Base-by-base conservation (phyloP, 1,284 basidiomycete species). In the Trametes sp. region DNA sequence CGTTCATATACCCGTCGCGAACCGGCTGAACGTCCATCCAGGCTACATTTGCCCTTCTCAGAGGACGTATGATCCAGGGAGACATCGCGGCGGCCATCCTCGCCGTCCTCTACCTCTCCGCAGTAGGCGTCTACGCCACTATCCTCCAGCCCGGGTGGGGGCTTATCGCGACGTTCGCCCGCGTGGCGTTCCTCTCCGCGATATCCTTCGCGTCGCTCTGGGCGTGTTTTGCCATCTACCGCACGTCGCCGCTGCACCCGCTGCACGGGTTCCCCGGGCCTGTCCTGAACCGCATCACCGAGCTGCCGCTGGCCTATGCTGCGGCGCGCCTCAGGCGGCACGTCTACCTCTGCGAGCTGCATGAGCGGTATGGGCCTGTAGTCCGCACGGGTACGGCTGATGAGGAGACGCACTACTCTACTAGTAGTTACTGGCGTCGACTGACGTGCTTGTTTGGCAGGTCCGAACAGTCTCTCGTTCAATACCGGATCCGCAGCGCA, bases 181-280 rank as follows among this genome's bases (percentile, higher is more conserved):
- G 14, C 23, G 16, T 31, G 21, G 49, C 31, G 19, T 51, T 35
- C 49, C 7, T 51, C 29, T 7, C 35, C 29, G 23, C n/a, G 31
- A 14, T 23, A 7, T n/a, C 49, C 6, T 51, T 51, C 21, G 19
- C n/a, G 1, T 13, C 49, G 4, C 14, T 23, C 8, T 51, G 49
- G 6, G 14, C 52, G 7, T 73, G 67, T 13, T 71, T 73, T 38
- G 24, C 62, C 9, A 14, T 65, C 4, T 74, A 75, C 52, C 71
- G 74, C 8, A 23, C 73, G 21, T 75, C 74, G 1, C 73, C 74
- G 2, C 59, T 74, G 49, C 74, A 75, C 55, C 73, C 74, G 2
- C 66, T 75, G n/a, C 57, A 68, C 26, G 41, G 57, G 9, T 74
- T 69, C 55, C 72, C 74, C 11, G 74, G 74, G 3, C 74, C 74